phyloP scores from a whole-genome alignment of 345 rosid genomes.

The Raphanus sativus region DNA sequence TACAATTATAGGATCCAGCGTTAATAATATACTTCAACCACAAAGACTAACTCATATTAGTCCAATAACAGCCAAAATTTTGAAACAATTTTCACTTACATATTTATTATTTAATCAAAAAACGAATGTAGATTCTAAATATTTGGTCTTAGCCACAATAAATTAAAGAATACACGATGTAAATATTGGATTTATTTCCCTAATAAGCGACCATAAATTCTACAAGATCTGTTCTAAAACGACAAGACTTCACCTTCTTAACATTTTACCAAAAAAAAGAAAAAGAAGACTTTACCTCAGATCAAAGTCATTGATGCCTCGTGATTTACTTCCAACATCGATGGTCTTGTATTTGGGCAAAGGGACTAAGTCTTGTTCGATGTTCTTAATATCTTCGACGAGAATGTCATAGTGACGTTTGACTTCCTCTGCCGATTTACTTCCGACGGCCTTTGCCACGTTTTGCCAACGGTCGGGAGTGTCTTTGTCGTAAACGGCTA shows the following conservation, averaged over 20 bases:
- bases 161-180: neutral
- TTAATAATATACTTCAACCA: neutral
- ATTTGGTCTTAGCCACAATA: constrained; percentile 11
- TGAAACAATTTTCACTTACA: neutral
- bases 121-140: neutral
- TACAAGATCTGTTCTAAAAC: neutral
- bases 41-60: constrained; percentile 16
- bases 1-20: neutral
- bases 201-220: neutral
- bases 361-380: constrained; percentile 71
- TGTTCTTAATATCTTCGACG: constrained; percentile 67
- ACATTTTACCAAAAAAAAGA: too few species aligned
- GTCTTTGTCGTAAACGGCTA: constrained; percentile 77
- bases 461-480: constrained; percentile 96
- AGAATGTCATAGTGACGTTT: constrained; percentile 79
- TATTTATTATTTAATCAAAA: neutral
- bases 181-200: too few species aligned
- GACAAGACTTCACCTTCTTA: neutral
- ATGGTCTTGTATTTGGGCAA: constrained; percentile 57
- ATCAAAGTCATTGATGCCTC: constrained; percentile 39
- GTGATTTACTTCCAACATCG: constrained; percentile 35
- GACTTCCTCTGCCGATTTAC: constrained; percentile 77
- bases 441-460: constrained; percentile 74
- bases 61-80: constrained; percentile 15
- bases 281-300: constrained; percentile 39